Conservation (phyloP, 116 monocot species). For the Dioscorea cayenensis region DNA sequence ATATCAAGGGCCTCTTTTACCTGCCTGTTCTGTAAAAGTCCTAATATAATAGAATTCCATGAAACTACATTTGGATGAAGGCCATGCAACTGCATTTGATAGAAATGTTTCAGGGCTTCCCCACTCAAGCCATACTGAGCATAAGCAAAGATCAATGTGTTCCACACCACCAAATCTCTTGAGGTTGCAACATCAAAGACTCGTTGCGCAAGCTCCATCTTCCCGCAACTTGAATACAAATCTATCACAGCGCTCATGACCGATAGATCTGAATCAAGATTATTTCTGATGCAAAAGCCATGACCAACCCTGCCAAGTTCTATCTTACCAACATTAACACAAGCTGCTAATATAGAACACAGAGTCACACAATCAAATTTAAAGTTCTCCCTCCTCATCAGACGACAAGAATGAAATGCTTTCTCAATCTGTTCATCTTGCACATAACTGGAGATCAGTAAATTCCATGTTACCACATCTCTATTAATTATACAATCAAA, state of each 20-base stretch:
- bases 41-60: constrained; percentile 42
- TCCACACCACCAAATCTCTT: constrained; percentile 43
- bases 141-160: constrained; percentile 41
- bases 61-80: constrained; percentile 31
- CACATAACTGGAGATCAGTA: constrained; percentile 42
- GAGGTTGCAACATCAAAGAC: constrained; percentile 19
- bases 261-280: constrained; percentile 25
- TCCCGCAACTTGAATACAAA: constrained; percentile 40
- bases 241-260: constrained; percentile 26
- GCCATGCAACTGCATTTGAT: constrained; percentile 43
- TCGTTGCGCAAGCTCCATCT: constrained; percentile 19
- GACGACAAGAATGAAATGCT: constrained; percentile 23
- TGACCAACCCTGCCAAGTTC: constrained; percentile 30
- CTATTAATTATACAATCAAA: constrained; percentile 19
- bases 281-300: constrained; percentile 41
- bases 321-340: constrained; percentile 10
- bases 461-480: constrained; percentile 55
- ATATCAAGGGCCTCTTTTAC: constrained; percentile 30
- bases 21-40: constrained; percentile 28
- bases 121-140: constrained; percentile 24
- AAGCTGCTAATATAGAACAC: constrained; percentile 30
- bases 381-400: constrained; percentile 22
- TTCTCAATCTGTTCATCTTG: constrained; percentile 28
- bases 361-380: constrained; percentile 54
- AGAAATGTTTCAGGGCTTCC: constrained; percentile 38